Percentiles rank a stretch among this genome's conserved stretches.
Conservation (phyloP, 805 yeast genomes). For the Clavispora carvajalis region DNA sequence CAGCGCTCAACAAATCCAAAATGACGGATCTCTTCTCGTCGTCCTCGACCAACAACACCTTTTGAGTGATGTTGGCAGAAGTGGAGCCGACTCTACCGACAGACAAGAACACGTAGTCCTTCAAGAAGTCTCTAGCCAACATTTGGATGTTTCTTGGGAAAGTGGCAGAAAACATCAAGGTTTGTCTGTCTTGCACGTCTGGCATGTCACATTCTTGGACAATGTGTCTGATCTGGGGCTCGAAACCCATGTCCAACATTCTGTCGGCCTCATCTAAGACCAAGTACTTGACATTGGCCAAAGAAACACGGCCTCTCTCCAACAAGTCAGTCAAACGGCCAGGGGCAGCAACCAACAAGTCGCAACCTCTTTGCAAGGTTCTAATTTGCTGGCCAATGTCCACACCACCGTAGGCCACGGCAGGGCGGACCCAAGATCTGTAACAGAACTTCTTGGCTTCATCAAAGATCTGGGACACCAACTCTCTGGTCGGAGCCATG, state of each 20-base stretch:
- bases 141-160: slow-evolving; percentile 97
- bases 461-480: slow-evolving; percentile 93
- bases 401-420: slow-evolving; percentile 98
- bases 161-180: slow-evolving; percentile 97
- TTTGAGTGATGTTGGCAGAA: slow-evolving; percentile 96
- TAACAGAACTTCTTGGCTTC: slow-evolving; percentile 94
- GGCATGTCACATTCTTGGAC: slow-evolving; percentile 99
- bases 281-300: slow-evolving; percentile 84
- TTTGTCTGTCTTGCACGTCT: slow-evolving; percentile 82
- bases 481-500: slow-evolving; percentile 98
- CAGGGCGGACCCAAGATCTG: slow-evolving; percentile 97
- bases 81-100: slow-evolving; percentile 99
- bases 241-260: slow-evolving; percentile 99
- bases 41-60: slow-evolving; percentile 83
- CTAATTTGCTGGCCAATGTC: slow-evolving; percentile 84
- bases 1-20: slow-evolving; percentile 75
- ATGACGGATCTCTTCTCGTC: slow-evolving; percentile 89
- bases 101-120: slow-evolving; percentile 90
- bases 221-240: slow-evolving; percentile 97
- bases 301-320: slow-evolving; percentile 90
- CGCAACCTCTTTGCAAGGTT: slow-evolving; percentile 90
- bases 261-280: slow-evolving; percentile 99
- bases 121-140: slow-evolving; percentile 95
- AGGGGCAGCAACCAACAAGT: slow-evolving; percentile 95
- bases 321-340: slow-evolving; percentile 96